Conservation (phyloP, 345 rosid genomes). For the Lepidium africanum region DNA sequence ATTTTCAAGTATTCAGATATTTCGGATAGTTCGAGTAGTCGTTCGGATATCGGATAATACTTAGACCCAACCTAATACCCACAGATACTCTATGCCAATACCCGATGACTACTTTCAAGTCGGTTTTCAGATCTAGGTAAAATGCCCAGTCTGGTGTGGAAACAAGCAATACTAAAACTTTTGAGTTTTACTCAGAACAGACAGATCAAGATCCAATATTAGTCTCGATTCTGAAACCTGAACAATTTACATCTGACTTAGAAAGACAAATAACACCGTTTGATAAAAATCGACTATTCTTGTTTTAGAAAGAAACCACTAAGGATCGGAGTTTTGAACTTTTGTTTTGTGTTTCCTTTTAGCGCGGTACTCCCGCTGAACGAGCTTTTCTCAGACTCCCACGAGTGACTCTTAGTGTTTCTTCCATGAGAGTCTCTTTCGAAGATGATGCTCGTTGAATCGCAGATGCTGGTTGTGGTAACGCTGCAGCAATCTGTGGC, state of each 20-base stretch:
- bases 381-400: conserved; percentile 47
- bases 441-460: conserved; percentile 33
- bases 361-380: conserved; percentile 25
- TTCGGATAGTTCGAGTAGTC: no score
- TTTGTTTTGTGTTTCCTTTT: neutral
- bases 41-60: no score
- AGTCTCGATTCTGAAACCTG: neutral
- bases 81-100: no score
- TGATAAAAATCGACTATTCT: neutral
- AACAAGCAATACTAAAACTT: no score
- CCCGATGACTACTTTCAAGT: no score
- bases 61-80: no score
- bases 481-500: conserved; percentile 35
- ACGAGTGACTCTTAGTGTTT: conserved; percentile 40
- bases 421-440: conserved; percentile 53
- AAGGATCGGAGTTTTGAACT: neutral
- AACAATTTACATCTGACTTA: conserved; percentile 5
- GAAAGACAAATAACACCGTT: neutral
- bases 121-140: no score
- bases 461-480: conserved; percentile 26
- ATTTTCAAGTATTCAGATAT: no score
- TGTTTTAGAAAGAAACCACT: conserved; percentile 2
- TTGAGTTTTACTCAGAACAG: neutral
- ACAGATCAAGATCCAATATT: neutral
- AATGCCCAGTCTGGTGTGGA: no score